Conservation (phyloP, 305 asterid genomes). For the Plantago coronopus region DNA sequence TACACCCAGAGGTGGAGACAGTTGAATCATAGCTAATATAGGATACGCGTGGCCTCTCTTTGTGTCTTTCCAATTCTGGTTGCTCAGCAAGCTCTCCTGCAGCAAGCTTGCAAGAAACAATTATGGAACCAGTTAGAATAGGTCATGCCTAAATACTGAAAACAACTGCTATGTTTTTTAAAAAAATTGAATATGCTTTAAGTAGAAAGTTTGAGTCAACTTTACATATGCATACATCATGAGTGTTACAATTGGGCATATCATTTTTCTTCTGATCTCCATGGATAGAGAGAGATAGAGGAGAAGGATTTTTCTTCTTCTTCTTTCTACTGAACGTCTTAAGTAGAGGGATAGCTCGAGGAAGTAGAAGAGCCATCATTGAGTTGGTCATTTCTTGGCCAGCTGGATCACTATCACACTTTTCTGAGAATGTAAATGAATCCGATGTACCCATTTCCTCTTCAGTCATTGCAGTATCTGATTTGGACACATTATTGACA, state of each 20-base stretch:
- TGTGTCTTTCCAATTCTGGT: constrained; percentile 28
- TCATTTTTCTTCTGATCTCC: constrained; percentile 36
- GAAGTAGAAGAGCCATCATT: constrained; percentile 78
- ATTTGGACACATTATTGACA: constrained; percentile 29
- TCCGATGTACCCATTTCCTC: constrained; percentile 36
- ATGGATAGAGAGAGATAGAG: constrained; percentile 24
- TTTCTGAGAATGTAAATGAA: constrained; percentile 42
- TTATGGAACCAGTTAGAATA: constrained; percentile 23
- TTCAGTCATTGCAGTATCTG: constrained; percentile 39
- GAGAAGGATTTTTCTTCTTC: constrained; percentile 49
- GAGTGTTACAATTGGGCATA: constrained; percentile 21
- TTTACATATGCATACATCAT: constrained; percentile 40
- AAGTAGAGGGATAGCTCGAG: constrained; percentile 76
- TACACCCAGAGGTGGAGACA: constrained; percentile 33
- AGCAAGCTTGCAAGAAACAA: constrained; percentile 24
- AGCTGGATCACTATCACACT: constrained; percentile 47
- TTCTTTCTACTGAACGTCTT: constrained; percentile 71
- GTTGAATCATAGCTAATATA: constrained; percentile 29
- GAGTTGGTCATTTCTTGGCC: constrained; percentile 59
- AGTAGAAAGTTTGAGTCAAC: constrained; percentile 21
- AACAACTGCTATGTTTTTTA: constrained; percentile 21
- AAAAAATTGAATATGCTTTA: constrained; percentile 10
- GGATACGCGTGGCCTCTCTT: constrained; percentile 26
- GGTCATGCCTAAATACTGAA: constrained; percentile 15
- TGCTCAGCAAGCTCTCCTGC: constrained; percentile 37